These are phyloP conservation scores for Albophoma yamanashiensis DNA, from an alignment of 2,329 filamentous ascomycete species.

Conservation along the genomic window DNA sequence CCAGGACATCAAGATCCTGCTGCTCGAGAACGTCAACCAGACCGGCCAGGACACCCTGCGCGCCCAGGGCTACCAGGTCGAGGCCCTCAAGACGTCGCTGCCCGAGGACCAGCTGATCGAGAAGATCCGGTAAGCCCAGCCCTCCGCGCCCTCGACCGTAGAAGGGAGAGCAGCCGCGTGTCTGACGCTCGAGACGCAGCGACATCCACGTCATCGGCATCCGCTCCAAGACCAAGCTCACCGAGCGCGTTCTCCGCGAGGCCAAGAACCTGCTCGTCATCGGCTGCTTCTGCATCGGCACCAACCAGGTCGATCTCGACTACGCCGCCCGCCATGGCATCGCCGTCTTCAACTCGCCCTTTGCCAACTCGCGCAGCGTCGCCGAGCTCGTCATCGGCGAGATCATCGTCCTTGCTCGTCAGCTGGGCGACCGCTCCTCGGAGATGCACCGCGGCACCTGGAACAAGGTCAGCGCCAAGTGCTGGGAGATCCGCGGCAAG, in stretches of 20 bases:
- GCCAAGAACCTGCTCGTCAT: conserved; percentile 93
- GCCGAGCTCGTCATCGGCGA: conserved; percentile 92
- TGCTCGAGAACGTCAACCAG: conserved; percentile 93
- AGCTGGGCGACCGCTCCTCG: conserved; percentile 83
- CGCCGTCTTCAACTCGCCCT: conserved; percentile 97
- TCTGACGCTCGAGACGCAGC: conserved; percentile 29
- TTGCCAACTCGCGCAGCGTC: conserved; percentile 94
- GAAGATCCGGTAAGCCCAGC: conserved; percentile 71
- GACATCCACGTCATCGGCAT: conserved; percentile 97
- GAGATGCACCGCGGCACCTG: conserved; percentile 92
- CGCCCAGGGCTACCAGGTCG: conserved; percentile 90
- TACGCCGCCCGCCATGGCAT: conserved; percentile 79
- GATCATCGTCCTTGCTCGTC: conserved; percentile 83
- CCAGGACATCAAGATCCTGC: conserved; percentile 89
- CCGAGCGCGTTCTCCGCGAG: conserved; percentile 69
- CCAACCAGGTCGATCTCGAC: conserved; percentile 84
- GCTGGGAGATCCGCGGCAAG: conserved; percentile 98
- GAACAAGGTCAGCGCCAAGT: conserved; percentile 96
- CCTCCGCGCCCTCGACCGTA: too few relatives aligned
- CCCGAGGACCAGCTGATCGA: conserved; percentile 90
- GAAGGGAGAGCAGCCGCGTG: background rate
- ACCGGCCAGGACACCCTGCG: conserved; percentile 75
- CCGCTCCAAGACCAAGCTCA: conserved; percentile 94
- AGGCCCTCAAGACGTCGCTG: conserved; percentile 78
- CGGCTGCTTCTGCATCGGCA: conserved; percentile 98